Percentiles rank a stretch among this genome's conserved stretches.
Conservation (phyloP, 2,329 filamentous ascomycete species). For the Parastagonospora nodorum region DNA sequence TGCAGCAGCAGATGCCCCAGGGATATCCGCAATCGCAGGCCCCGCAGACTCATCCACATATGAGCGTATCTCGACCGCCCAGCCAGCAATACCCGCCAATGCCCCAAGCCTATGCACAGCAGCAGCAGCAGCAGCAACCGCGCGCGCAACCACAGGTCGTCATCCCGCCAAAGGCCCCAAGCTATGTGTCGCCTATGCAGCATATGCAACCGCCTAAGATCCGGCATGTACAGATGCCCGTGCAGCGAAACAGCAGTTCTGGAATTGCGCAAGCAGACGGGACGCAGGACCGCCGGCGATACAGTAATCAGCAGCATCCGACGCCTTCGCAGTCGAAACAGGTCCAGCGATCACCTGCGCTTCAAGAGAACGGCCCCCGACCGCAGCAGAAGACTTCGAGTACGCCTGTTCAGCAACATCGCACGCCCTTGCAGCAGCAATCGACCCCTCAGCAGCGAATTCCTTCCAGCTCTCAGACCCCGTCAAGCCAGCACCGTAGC, state of each 20-base stretch:
- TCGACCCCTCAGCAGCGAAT: constrained; percentile 34
- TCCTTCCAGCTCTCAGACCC: constrained; percentile 18
- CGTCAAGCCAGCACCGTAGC: constrained; percentile 32
- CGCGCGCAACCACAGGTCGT: constrained; percentile 36
- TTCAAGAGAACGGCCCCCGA: constrained; percentile 36
- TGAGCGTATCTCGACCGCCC: constrained; percentile 25
- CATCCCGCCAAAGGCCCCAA: constrained; percentile 29
- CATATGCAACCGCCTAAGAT: constrained; percentile 35
- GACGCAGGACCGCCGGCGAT: constrained; percentile 16
- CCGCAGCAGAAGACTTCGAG: constrained; percentile 38
- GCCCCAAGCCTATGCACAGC: constrained; percentile 12
- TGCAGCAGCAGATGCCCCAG: constrained; percentile 27
- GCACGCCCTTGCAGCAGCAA: constrained; percentile 38
- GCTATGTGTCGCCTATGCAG: constrained; percentile 27
- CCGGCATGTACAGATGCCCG: constrained; percentile 35
- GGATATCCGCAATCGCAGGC: constrained; percentile 30
- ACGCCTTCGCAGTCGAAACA: constrained; percentile 43
- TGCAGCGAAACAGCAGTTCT: constrained; percentile 23
- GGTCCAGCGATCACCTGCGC: constrained; percentile 43
- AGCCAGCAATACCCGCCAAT: constrained; percentile 33
- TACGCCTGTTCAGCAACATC: constrained; percentile 26
- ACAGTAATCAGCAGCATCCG: constrained; percentile 20
- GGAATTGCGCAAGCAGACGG: constrained; percentile 22
- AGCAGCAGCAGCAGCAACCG: constrained; percentile 22
- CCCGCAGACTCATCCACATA: constrained; percentile 16